phyloP scores from a whole-genome alignment of 306 rosid genomes.

The Pyrus bretschneideri region DNA sequence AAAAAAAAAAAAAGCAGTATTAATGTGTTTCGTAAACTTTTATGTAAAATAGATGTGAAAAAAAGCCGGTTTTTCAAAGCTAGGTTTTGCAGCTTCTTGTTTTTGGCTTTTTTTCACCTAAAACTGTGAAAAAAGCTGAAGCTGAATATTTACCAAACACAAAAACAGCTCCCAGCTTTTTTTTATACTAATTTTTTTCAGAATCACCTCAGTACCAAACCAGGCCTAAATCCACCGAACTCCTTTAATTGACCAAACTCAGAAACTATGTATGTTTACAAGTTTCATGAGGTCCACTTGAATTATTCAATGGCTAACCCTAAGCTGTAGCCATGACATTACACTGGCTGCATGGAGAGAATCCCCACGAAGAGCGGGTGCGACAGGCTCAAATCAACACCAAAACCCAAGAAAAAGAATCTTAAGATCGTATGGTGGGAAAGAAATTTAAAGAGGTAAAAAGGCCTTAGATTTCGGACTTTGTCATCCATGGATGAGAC shows the following conservation, averaged over 20 bases:
- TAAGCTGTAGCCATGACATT: not conserved
- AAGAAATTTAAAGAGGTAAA: not conserved
- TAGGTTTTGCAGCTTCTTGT: too few relatives aligned
- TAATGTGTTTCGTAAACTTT: too few relatives aligned
- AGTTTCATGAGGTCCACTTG: not conserved
- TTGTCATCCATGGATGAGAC: conserved; percentile 1
- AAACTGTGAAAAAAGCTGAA: too few relatives aligned
- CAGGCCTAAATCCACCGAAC: not conserved
- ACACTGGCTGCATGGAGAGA: not conserved
- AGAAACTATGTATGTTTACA: not conserved
- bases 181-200: too few relatives aligned
- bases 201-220: too few relatives aligned
- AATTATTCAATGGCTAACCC: not conserved
- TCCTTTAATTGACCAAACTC: not conserved
- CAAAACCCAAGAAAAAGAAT: conserved; percentile 1
- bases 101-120: too few relatives aligned
- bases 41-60: too few relatives aligned
- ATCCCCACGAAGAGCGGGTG: not conserved
- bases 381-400: not conserved
- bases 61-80: too few relatives aligned
- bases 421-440: not conserved
- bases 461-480: not conserved
- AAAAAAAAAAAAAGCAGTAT: too few relatives aligned
- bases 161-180: too few relatives aligned
- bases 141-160: too few relatives aligned